phyloP scores from a whole-genome alignment of 306 rosid species.

The Medicago ruthenica region DNA sequence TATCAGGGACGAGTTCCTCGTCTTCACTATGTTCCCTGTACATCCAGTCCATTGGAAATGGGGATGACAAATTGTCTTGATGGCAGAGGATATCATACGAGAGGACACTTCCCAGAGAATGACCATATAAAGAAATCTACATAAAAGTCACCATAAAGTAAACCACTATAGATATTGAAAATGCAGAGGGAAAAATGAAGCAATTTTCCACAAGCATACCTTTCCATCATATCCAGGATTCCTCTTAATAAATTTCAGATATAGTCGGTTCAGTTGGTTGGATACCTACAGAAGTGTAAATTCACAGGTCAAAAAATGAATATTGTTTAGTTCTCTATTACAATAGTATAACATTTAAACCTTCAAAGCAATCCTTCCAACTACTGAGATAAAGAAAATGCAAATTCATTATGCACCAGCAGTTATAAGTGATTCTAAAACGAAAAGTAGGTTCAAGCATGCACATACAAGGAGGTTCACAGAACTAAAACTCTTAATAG shows the following conservation, averaged over 20 bases:
- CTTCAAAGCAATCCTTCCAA: slow-evolving; percentile 33
- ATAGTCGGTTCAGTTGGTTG: slow-evolving; percentile 83
- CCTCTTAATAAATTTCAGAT: slow-evolving; percentile 84
- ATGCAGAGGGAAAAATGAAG: slow-evolving; percentile 21
- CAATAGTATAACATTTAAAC: slow-evolving; percentile 11
- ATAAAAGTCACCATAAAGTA: slow-evolving; percentile 27
- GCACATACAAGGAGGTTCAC: not conserved
- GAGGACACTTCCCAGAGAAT: slow-evolving; percentile 98
- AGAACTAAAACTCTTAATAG: not conserved
- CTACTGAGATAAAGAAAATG: slow-evolving; percentile 6
- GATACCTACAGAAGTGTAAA: slow-evolving; percentile 70
- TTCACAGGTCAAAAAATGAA: slow-evolving; percentile 36
- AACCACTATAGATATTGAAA: slow-evolving; percentile 35
- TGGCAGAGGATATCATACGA: slow-evolving; percentile 99
- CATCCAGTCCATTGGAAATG: slow-evolving; percentile 85
- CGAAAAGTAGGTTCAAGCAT: slow-evolving; percentile 29
- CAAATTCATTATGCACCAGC: slow-evolving; percentile 13
- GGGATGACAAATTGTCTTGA: slow-evolving; percentile 76
- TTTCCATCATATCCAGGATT: slow-evolving; percentile 95
- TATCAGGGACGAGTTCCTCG: slow-evolving; percentile 46
- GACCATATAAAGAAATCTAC: slow-evolving; percentile 93
- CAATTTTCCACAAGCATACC: slow-evolving; percentile 55
- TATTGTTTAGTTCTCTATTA: slow-evolving; percentile 7
- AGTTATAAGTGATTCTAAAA: slow-evolving; percentile 28
- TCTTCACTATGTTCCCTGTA: slow-evolving; percentile 53